Conservation (phyloP, 176 grass and related monocot genomes). For the Lolium rigidum region DNA sequence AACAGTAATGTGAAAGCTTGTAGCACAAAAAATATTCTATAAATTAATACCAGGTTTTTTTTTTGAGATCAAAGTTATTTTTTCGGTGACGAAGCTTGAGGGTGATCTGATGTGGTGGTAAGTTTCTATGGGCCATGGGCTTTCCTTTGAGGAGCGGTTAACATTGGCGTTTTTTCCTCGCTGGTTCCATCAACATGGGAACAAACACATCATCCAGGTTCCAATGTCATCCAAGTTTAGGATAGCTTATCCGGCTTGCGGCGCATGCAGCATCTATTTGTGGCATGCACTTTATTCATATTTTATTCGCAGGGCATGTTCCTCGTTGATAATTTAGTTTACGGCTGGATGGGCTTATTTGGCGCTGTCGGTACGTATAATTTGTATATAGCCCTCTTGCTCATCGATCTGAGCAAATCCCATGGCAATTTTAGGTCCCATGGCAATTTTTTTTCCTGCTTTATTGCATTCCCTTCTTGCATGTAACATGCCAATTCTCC, state of each 20-base stretch:
- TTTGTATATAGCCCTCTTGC: slow-evolving; percentile 12
- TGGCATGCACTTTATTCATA: not conserved
- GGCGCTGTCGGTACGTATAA: not conserved
- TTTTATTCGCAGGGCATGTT: not conserved
- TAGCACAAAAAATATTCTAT: too few species aligned
- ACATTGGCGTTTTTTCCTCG: not conserved
- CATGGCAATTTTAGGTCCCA: slow-evolving; percentile 18
- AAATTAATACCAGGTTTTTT: too few species aligned
- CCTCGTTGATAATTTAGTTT: slow-evolving; percentile 6
- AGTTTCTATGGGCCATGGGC: too few species aligned
- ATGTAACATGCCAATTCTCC: slow-evolving; percentile 21
- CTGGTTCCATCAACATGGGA: not conserved
- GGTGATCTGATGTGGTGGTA: too few species aligned
- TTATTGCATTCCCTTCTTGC: slow-evolving; percentile 26
- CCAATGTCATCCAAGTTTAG: not conserved
- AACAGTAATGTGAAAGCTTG: too few species aligned
- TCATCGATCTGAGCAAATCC: not conserved
- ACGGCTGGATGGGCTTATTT: not conserved
- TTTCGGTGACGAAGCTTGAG: too few species aligned
- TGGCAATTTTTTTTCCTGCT: slow-evolving; percentile 42
- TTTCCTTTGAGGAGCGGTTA: too few species aligned
- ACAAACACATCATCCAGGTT: not conserved
- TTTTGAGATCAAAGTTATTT: too few species aligned
- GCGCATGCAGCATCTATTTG: not conserved
- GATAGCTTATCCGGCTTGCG: not conserved